A percentile compares a stretch with the other conserved stretches of the same genome.
Conservation (phyloP, 1,284 basidiomycete species). For the Melampsora larici-populina region DNA sequence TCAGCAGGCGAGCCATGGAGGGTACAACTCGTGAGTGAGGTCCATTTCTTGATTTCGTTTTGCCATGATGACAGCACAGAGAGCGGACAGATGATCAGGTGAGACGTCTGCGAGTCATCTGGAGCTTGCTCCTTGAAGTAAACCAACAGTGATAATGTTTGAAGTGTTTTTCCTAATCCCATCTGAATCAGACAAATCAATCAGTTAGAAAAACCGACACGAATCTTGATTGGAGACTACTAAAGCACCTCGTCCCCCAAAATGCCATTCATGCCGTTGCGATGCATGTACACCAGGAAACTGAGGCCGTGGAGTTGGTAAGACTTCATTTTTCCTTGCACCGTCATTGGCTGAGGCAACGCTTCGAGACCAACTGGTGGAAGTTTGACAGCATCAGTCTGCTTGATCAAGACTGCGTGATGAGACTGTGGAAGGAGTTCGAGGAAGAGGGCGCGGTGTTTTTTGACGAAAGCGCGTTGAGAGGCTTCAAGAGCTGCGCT, state of each 20-base stretch:
- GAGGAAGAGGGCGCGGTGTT: conserved; percentile 4
- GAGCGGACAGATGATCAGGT: conserved; percentile 64
- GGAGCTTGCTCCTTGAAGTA: conserved; percentile 58
- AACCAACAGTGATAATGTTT: conserved; percentile 64
- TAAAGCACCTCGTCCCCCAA: conserved; percentile 64
- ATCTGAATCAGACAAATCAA: background rate
- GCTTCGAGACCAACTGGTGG: background rate
- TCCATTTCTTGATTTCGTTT: conserved; percentile 62
- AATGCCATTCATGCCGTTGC: conserved; percentile 65
- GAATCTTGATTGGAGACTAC: background rate
- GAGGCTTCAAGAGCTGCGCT: background rate
- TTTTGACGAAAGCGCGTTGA: background rate
- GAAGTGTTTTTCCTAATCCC: conserved; percentile 61
- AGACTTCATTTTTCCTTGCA: conserved; percentile 29
- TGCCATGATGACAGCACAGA: conserved; percentile 64
- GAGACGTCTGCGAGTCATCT: conserved; percentile 57
- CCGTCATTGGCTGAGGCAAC: conserved; percentile 4
- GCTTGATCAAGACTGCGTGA: background rate
- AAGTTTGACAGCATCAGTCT: background rate
- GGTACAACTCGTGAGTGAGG: conserved; percentile 58
- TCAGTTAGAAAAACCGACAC: background rate
- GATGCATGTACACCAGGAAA: conserved; percentile 61
- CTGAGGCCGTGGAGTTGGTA: conserved; percentile 60
- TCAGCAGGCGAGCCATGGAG: conserved; percentile 61
- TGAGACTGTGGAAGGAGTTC: conserved; percentile 5